Conservation (phyloP, 495 filamentous ascomycete genomes). For the Aeminium ludgeri region DNA sequence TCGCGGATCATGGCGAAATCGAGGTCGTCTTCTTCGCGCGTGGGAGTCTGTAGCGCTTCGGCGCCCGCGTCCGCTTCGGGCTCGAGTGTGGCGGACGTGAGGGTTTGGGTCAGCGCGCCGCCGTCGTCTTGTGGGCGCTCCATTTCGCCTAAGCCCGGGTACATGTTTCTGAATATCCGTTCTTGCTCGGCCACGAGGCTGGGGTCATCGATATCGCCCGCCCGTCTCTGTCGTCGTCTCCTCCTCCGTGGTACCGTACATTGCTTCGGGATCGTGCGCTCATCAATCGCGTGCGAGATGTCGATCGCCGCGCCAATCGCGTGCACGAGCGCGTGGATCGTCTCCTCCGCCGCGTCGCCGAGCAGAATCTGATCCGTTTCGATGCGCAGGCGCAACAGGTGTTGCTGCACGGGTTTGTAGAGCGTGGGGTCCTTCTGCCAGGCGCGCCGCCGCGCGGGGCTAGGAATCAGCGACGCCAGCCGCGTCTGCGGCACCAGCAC, state of each 20-base stretch:
- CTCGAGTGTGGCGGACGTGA: too few relatives aligned
- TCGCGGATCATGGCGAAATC: slow-evolving; percentile 10
- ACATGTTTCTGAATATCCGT: slow-evolving; percentile 17
- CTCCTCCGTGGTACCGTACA: slow-evolving; percentile 29
- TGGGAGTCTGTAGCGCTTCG: slow-evolving; percentile 1
- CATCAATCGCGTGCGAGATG: slow-evolving; percentile 36
- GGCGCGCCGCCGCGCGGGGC: slow-evolving; percentile 15
- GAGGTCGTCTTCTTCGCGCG: slow-evolving; percentile 13
- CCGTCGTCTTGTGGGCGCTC: background rate
- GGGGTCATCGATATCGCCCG: slow-evolving; percentile 9
- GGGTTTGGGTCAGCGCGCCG: background rate
- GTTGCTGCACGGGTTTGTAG: slow-evolving; percentile 27
- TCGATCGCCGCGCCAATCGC: slow-evolving; percentile 36
- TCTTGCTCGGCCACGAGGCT: slow-evolving; percentile 16
- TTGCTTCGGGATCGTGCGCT: slow-evolving; percentile 36
- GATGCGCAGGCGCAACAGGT: slow-evolving; percentile 43
- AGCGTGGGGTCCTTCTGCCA: slow-evolving; percentile 22
- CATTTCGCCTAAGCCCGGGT: slow-evolving; percentile 9
- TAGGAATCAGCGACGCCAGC: slow-evolving; percentile 21
- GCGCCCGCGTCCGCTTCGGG: background rate
- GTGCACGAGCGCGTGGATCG: slow-evolving; percentile 40
- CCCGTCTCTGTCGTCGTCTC: slow-evolving; percentile 16
- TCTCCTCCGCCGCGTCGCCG: slow-evolving; percentile 34
- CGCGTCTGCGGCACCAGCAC: slow-evolving; percentile 20
- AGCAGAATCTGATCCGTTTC: slow-evolving; percentile 51